Conservation (phyloP, 2,329 filamentous ascomycete species). For the Aspergillus glaucus region DNA sequence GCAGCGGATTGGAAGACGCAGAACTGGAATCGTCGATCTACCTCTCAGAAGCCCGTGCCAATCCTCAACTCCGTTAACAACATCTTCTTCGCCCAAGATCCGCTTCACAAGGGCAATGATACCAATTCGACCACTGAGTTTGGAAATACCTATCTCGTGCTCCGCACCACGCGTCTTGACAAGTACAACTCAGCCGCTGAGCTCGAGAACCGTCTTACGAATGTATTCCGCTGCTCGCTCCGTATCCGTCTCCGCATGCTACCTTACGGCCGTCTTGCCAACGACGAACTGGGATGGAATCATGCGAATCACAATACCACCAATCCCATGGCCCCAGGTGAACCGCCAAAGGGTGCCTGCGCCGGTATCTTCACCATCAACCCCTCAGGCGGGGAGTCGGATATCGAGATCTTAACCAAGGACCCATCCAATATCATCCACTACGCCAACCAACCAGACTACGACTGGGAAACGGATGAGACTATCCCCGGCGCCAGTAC, state of each 20-base stretch:
- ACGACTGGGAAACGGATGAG: constrained; percentile 26
- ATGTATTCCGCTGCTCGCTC: constrained; percentile 44
- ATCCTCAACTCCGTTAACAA: constrained; percentile 45
- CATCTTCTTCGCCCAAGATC: constrained; percentile 37
- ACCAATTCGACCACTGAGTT: constrained; percentile 9
- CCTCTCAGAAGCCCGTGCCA: constrained; percentile 30
- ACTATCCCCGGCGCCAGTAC: constrained; percentile 30
- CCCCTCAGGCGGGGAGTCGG: constrained; percentile 43
- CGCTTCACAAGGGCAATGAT: constrained; percentile 5
- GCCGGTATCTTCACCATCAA: constrained; percentile 48
- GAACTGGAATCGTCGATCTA: constrained; percentile 39
- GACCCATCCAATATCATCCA: constrained; percentile 40
- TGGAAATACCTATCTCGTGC: constrained; percentile 36
- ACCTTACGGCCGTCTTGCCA: background rate
- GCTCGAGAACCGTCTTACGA: constrained; percentile 40
- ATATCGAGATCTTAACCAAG: constrained; percentile 49
- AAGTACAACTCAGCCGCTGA: constrained; percentile 44
- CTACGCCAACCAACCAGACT: constrained; percentile 40
- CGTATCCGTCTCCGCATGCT: constrained; percentile 42
- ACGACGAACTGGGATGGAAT: background rate
- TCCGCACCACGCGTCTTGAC: constrained; percentile 41
- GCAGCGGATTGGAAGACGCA: constrained; percentile 38
- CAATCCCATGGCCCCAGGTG: background rate
- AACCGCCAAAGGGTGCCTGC: constrained; percentile 32
- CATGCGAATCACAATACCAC: background rate